Evolutionary conservation across 2,329 filamentous ascomycete species (phyloP).

Genomic region (Fusarium succisae): DNA sequence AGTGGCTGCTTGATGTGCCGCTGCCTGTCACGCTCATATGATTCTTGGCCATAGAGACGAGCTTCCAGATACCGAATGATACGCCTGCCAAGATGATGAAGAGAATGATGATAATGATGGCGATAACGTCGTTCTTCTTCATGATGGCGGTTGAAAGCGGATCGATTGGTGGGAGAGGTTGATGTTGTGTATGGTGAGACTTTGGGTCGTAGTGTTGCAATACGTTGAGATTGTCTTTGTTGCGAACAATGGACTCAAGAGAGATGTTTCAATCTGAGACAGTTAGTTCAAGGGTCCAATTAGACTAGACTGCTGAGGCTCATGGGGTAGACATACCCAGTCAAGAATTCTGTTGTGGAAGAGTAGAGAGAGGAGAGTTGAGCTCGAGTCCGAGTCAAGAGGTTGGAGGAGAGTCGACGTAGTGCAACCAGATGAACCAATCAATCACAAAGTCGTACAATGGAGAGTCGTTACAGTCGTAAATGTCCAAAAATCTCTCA

Average conservation of each 20-base stretch:
- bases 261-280: conserved; percentile 9
- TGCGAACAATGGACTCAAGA: background rate
- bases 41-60: conserved; percentile 62
- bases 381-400: background rate
- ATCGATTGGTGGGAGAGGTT: background rate
- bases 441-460: conserved; percentile 3
- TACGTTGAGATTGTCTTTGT: background rate
- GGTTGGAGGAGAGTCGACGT: conserved; percentile 3
- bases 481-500: background rate
- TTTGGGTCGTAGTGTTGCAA: background rate
- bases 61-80: conserved; percentile 70
- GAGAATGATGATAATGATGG: conserved; percentile 73
- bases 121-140: conserved; percentile 74
- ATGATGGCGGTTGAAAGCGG: conserved; percentile 52
- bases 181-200: background rate
- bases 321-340: background rate
- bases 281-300: background rate
- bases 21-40: conserved; percentile 52
- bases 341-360: background rate
- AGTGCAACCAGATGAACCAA: conserved; percentile 16
- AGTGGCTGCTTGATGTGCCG: conserved; percentile 36
- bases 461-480: conserved; percentile 10
- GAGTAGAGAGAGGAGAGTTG: background rate
- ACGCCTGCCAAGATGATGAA: conserved; percentile 70
- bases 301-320: background rate